A percentile compares a stretch with the other conserved stretches of the same genome.
phyloP scores from a whole-genome alignment of 306 rosid genomes.

The Calophaca sinica region DNA sequence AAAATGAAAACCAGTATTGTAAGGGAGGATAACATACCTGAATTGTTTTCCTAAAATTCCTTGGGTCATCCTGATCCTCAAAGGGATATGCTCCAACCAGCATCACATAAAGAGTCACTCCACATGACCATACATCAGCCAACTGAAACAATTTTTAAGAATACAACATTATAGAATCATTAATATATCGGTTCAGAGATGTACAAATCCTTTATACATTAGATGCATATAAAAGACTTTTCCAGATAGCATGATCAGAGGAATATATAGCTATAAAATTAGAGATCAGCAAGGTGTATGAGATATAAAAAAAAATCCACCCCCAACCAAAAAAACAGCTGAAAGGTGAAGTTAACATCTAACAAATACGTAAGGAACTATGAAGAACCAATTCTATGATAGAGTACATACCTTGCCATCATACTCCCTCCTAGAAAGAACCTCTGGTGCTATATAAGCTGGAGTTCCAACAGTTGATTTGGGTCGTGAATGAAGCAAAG shows the following conservation, averaged over 20 bases:
- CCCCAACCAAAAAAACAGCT: background rate
- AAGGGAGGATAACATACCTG: constrained; percentile 53
- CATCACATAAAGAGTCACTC: constrained; percentile 86
- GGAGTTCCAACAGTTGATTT: constrained; percentile 84
- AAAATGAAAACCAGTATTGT: background rate
- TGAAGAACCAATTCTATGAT: constrained; percentile 7
- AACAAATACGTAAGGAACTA: constrained; percentile 19
- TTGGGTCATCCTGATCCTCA: constrained; percentile 83
- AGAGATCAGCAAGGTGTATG: background rate
- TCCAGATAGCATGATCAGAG: constrained; percentile 20
- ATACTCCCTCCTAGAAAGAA: constrained; percentile 74
- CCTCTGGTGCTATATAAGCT: constrained; percentile 83
- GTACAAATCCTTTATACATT: constrained; percentile 21
- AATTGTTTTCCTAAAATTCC: constrained; percentile 78
- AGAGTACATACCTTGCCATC: constrained; percentile 68
- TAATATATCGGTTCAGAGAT: constrained; percentile 8
- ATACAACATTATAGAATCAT: constrained; percentile 22
- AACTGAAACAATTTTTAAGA: constrained; percentile 49
- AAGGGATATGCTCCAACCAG: constrained; percentile 84
- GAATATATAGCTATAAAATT: constrained; percentile 22
- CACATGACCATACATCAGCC: constrained; percentile 92
- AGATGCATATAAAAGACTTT: constrained; percentile 18
- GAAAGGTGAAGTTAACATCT: background rate
- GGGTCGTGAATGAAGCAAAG: constrained; percentile 77
- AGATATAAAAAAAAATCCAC: background rate